These are phyloP conservation scores for Rutstroemia sp. DNA, from an alignment of 2,329 filamentous ascomycete genomes.

Conservation along the genomic window DNA sequence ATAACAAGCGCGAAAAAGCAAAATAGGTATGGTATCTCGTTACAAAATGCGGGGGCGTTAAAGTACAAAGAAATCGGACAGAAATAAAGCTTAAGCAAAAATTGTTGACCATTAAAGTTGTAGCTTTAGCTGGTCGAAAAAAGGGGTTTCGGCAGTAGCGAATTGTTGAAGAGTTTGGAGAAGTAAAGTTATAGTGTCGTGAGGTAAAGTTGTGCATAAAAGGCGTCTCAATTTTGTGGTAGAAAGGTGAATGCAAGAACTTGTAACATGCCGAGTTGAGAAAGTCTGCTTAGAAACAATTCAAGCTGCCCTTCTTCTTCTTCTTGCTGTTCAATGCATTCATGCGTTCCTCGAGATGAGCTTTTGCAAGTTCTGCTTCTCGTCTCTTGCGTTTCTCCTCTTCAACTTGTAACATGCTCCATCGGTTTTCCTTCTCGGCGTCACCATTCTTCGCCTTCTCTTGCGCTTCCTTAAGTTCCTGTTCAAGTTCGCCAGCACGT, in stretches of 20 bases:
- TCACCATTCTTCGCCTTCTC: conserved; percentile 33
- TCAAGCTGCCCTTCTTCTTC: conserved; percentile 76
- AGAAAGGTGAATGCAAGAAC: not conserved
- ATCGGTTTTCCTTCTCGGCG: conserved; percentile 39
- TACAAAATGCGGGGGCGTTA: conserved; percentile 16
- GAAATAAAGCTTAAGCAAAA: not conserved
- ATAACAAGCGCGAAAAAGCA: not conserved
- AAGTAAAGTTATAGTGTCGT: conserved; percentile 2
- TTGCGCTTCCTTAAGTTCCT: conserved; percentile 44
- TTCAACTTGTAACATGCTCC: conserved; percentile 83
- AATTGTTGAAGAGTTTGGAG: not conserved
- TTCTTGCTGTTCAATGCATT: conserved; percentile 77
- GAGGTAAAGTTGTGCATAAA: not conserved
- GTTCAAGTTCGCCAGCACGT: conserved; percentile 56
- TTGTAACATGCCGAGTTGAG: not conserved
- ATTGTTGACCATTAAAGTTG: not conserved
- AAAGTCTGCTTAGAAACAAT: conserved; percentile 62
- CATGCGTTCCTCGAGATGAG: conserved; percentile 91
- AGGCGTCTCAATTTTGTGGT: not conserved
- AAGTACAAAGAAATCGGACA: conserved; percentile 10
- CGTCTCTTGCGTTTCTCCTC: conserved; percentile 91
- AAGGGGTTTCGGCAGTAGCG: not conserved
- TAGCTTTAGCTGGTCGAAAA: not conserved
- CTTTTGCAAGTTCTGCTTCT: conserved; percentile 81
- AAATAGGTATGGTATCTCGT: conserved; percentile 19